Conservation (phyloP, 306 rosid genomes). For the Gynostemma pentaphyllum region DNA sequence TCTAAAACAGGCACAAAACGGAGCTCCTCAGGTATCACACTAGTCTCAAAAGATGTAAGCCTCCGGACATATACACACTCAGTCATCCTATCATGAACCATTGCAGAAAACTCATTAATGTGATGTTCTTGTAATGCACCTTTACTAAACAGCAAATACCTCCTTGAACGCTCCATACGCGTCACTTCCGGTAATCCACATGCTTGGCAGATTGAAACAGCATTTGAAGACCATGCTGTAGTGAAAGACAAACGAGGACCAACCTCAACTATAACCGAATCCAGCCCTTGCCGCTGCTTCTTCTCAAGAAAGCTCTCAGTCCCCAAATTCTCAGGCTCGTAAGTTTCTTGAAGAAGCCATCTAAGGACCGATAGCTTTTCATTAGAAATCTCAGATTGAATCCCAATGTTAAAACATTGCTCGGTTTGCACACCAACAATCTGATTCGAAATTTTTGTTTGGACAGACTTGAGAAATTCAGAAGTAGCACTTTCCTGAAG, state of each 20-base stretch:
- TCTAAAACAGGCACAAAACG: conserved; percentile 62
- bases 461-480: conserved; percentile 61
- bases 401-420: conserved; percentile 72
- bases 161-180: conserved; percentile 79
- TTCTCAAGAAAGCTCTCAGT: conserved; percentile 69
- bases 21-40: conserved; percentile 53
- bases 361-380: conserved; percentile 39
- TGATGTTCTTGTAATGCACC: conserved; percentile 38
- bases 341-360: conserved; percentile 90
- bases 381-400: conserved; percentile 33
- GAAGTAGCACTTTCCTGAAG: conserved; percentile 58
- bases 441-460: conserved; percentile 49
- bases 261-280: conserved; percentile 53
- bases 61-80: conserved; percentile 62
- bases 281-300: conserved; percentile 51
- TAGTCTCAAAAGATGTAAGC: conserved; percentile 55
- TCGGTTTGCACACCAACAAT: conserved; percentile 60
- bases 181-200: conserved; percentile 81
- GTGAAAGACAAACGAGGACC: conserved; percentile 88
- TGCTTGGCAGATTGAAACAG: conserved; percentile 71
- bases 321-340: conserved; percentile 75
- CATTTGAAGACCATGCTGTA: conserved; percentile 92
- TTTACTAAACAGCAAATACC: conserved; percentile 50
- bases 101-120: conserved; percentile 52
- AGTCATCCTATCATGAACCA: conserved; percentile 87